phyloP scores from a whole-genome alignment of 768 basidiomycete species.

The Hypsizygus marmoreus region DNA sequence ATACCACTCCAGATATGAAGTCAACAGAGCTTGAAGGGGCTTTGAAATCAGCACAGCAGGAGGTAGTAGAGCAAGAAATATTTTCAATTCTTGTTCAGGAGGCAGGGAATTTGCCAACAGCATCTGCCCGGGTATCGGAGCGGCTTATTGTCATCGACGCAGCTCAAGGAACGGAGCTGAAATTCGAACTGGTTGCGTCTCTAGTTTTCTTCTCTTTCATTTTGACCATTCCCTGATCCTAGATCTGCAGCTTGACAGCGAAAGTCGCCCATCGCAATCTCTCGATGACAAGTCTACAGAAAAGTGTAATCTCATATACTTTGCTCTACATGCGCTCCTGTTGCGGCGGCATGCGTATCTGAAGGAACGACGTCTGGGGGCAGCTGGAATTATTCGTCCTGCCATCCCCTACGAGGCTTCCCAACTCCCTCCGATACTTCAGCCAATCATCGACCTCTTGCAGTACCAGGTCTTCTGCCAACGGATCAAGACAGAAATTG shows the following conservation, averaged over 20 bases:
- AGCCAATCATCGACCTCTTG: slow-evolving; percentile 75
- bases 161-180: slow-evolving; percentile 68
- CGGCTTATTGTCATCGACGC: slow-evolving; percentile 75
- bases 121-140: slow-evolving; percentile 78
- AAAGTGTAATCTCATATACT: slow-evolving; percentile 71
- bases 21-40: slow-evolving; percentile 47
- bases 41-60: slow-evolving; percentile 63
- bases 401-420: slow-evolving; percentile 15
- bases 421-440: slow-evolving; percentile 55
- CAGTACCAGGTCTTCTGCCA: slow-evolving; percentile 79
- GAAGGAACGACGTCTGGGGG: slow-evolving; percentile 42
- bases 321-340: slow-evolving; percentile 63
- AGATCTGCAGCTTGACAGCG: slow-evolving; percentile 36
- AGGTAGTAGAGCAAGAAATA: slow-evolving; percentile 80
- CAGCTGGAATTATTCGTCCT: slow-evolving; percentile 22
- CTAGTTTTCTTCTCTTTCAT: background rate
- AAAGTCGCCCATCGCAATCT: slow-evolving; percentile 17
- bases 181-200: slow-evolving; percentile 68
- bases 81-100: slow-evolving; percentile 74
- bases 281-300: slow-evolving; percentile 22
- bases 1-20: slow-evolving; percentile 32
- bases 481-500: slow-evolving; percentile 60
- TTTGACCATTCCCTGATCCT: background rate
- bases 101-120: slow-evolving; percentile 74
- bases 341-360: slow-evolving; percentile 56